phyloP scores from a whole-genome alignment of 2,329 filamentous ascomycete species.

The Cladophialophora carrionii region DNA sequence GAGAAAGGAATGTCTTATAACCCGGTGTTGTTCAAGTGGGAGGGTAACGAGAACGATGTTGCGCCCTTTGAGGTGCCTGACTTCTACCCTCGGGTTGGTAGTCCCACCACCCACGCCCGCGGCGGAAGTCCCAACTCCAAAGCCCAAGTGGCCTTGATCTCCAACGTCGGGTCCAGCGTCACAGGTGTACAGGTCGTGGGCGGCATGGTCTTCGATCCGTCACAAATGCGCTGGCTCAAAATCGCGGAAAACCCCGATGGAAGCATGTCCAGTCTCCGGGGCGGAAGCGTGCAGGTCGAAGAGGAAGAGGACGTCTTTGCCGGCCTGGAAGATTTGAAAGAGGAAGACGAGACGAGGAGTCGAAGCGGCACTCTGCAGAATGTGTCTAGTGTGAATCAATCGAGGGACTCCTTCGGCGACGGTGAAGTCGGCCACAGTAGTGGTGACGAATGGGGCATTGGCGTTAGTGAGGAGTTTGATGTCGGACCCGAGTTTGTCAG shows the following conservation, averaged over 20 bases:
- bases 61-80: constrained; percentile 72
- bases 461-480: constrained; percentile 95
- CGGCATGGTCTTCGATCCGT: constrained; percentile 98
- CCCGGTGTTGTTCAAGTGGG: constrained; percentile 82
- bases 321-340: constrained; percentile 89
- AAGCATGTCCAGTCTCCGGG: constrained; percentile 30
- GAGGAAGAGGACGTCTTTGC: constrained; percentile 94
- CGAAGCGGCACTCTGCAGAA: constrained; percentile 34
- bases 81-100: constrained; percentile 34
- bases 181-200: constrained; percentile 84
- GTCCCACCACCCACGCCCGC: constrained; percentile 30
- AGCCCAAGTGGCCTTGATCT: constrained; percentile 70
- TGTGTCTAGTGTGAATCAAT: constrained; percentile 24
- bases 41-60: constrained; percentile 89
- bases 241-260: constrained; percentile 51
- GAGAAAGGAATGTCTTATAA: constrained; percentile 98
- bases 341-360: constrained; percentile 51
- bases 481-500: constrained; percentile 92
- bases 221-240: constrained; percentile 97
- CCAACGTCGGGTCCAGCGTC: constrained; percentile 80
- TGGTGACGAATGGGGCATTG: constrained; percentile 75
- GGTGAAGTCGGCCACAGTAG: constrained; percentile 41
- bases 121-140: constrained; percentile 34
- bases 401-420: constrained; percentile 36
- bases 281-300: constrained; percentile 65